Evolutionary conservation across 2,329 filamentous ascomycete genomes (phyloP), one percentile per base, ranked within the genome.

Genomic region (Venturia effusa): DNA sequence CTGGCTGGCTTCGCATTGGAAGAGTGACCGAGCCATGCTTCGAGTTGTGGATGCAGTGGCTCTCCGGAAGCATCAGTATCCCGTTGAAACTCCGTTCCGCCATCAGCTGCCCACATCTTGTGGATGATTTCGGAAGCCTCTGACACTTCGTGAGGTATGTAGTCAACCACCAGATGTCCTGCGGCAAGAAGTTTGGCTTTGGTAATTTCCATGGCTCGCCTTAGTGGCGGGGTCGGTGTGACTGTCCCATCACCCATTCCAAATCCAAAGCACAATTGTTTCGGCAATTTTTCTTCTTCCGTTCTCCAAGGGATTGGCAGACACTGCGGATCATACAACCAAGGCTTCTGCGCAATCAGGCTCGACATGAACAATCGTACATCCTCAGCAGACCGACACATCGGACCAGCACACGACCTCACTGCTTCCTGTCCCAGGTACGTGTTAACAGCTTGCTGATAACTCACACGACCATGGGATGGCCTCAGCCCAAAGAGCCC

Each of bases 401-500:
- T 71, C 0, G 80, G 79, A 0, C 80, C 80, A 17, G 87, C 80
- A 1, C 87, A 83, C 0, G 83, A 87, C 2, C 84, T 75, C 40
- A 88, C 78, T 0, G 79, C 81, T 67, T 83, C 85, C 68, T 89
- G 85, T 0, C 87, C 87, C 60, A 83, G 83, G 78, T 84, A 82
- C 7, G 79, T 82, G 69, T 87, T 88, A 0, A 85, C 84, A 75
- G 74, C 72, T 54, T 73, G 73, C 27, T 73, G 67, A 61, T 76
- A 76, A 0, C 73, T 73, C 13, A 67, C 55, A 2, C 66, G 64
- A 17, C 61, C 61, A 4, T 41, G 51, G 0, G 65, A 67, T 6
- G 68, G 68, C 37, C 65, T 65, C 64, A 72, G 69, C 3, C 70
- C 72, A 43, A 70, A 72, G 22, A 71, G 70, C 11, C 72, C 72